Base-by-base conservation (phyloP, 257 asterid genomes). In the Striga asiatica region DNA sequence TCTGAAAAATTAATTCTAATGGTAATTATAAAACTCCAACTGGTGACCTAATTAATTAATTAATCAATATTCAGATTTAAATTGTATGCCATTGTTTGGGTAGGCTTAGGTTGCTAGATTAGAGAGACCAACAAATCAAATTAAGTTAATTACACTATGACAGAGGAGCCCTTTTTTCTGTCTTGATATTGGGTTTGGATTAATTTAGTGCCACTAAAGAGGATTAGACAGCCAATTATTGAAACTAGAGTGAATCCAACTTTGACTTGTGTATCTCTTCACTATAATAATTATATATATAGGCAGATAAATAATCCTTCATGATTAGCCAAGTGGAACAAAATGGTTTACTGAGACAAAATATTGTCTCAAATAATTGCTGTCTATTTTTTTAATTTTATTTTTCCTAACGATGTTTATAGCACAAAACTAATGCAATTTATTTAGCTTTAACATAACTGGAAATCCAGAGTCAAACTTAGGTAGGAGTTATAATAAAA, bases 211-310 rank as follows among this genome's bases (percentile, higher is more conserved):
- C 66, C 66, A 56, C 59, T 49, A 21, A 66, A 18, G 45, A 64
- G 45, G 60, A 38, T 60, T 45, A 57, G 69, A 69, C 69, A 64
- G 45, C 38, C 47, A 14, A 60, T 63, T 56, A 57, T 66, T 65
- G 73, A 68, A 56, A 35, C 2, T 39, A 19, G 49, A 48, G 77
- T 70, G 74, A 39, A 38, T 55, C 49, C 31, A 65, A 34, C 61
- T 69, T 83, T 83, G 89, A 83, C 94, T 74, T 77, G 43, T 71
- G 71, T 51, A 38, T 42, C 71, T 67, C 68, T n/a, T 48, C 28
- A 43, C 60, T 19, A 58, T 56, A 49, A 39, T 46, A 53, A 24
- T 17, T n/a, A n/a, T n/a, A n/a, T n/a, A n/a, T n/a, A n/a, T n/a
- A n/a, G n/a, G n/a, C n/a, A n/a, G n/a, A n/a, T n/a, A n/a, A n/a